These are phyloP conservation scores for Przewalskia tangutica DNA, from an alignment of 257 asterid species.

Conservation along the genomic window DNA sequence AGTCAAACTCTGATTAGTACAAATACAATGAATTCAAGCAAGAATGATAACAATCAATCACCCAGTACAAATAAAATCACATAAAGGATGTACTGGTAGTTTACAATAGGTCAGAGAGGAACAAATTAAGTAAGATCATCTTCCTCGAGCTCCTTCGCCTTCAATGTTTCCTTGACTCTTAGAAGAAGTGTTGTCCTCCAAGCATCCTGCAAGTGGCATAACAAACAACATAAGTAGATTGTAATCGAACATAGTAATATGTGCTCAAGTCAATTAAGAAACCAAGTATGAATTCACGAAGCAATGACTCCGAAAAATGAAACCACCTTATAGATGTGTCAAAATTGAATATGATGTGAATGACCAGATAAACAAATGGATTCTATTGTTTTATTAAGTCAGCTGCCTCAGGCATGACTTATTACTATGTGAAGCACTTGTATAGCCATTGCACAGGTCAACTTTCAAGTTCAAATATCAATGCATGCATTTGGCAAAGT, in stretches of 20 bases:
- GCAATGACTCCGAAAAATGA: not conserved
- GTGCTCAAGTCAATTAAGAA: not conserved
- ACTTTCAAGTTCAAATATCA: not conserved
- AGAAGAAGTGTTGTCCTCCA: conserved; percentile 88
- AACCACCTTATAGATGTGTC: not conserved
- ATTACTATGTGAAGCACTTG: not conserved
- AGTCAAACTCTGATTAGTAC: not conserved
- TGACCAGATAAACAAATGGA: not conserved
- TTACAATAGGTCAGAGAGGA: not conserved
- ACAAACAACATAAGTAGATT: not conserved
- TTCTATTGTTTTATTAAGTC: not conserved
- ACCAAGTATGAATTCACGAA: not conserved
- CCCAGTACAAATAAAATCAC: conserved; percentile 6
- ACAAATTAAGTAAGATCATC: conserved; percentile 72
- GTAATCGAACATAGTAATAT: not conserved
- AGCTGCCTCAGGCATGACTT: not conserved
- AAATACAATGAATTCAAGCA: not conserved
- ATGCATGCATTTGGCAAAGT: not conserved
- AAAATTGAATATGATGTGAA: not conserved
- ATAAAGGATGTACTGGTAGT: not conserved
- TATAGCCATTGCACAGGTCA: not conserved
- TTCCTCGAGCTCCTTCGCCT: conserved; percentile 90
- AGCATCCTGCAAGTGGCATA: conserved; percentile 46
- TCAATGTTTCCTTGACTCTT: conserved; percentile 91
- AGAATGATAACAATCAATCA: not conserved